phyloP scores from a whole-genome alignment of 345 rosid genomes.

The Lenwebbia sp. region DNA sequence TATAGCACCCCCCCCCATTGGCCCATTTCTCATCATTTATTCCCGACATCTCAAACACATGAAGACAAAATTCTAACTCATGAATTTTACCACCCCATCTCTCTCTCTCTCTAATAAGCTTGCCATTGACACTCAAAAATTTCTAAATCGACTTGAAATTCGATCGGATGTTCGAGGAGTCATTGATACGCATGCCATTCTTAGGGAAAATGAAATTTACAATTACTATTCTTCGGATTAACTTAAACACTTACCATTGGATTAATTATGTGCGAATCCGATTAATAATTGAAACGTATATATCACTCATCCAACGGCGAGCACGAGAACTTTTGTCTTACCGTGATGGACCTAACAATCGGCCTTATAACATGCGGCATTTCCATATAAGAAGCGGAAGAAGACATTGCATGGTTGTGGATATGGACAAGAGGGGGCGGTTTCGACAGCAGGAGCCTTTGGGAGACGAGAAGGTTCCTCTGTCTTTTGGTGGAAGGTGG shows the following conservation, averaged over 20 bases:
- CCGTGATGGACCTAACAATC: background rate
- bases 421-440: background rate
- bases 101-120: background rate
- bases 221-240: background rate
- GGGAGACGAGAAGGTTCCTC: background rate
- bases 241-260: background rate
- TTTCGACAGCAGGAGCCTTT: background rate
- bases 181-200: background rate
- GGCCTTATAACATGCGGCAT: background rate
- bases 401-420: background rate
- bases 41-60: background rate
- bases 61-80: background rate
- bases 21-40: background rate
- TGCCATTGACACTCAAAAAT: background rate
- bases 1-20: background rate
- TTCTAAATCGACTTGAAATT: background rate
- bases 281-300: background rate
- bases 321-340: background rate
- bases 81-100: background rate
- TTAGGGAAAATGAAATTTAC: background rate
- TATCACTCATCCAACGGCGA: background rate
- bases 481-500: background rate
- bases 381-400: background rate
- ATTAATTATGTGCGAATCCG: background rate
- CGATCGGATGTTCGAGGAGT: background rate